Conservation (phyloP, 768 basidiomycete genomes). For the Boletus rex-veris region DNA sequence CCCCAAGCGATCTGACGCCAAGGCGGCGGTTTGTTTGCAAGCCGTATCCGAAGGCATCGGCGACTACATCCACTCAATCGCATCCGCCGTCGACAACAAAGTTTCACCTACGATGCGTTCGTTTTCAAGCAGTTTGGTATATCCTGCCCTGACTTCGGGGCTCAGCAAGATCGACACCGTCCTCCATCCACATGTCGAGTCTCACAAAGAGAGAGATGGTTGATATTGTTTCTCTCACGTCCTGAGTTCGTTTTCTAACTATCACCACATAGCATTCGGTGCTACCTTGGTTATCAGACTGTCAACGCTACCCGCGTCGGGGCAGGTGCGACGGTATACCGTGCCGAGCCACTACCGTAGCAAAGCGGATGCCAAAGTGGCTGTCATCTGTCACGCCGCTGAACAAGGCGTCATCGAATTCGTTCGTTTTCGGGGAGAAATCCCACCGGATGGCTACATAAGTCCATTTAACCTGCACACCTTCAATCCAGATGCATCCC, state of each 20-base stretch:
- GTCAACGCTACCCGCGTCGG: slow-evolving; percentile 28
- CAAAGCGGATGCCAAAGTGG: slow-evolving; percentile 60
- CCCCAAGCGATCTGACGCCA: slow-evolving; percentile 60
- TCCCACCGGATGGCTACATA: slow-evolving; percentile 40
- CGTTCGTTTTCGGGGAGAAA: slow-evolving; percentile 49
- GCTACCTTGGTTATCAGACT: slow-evolving; percentile 47
- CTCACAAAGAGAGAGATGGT: slow-evolving; percentile 51
- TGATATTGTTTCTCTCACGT: slow-evolving; percentile 4
- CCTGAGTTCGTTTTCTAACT: neutral
- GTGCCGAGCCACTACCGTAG: slow-evolving; percentile 50
- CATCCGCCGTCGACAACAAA: slow-evolving; percentile 41
- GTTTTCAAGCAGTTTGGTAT: slow-evolving; percentile 43
- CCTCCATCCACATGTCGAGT: slow-evolving; percentile 40
- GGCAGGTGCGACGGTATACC: slow-evolving; percentile 42
- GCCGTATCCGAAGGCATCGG: slow-evolving; percentile 64
- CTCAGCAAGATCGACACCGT: slow-evolving; percentile 40
- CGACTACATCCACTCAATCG: slow-evolving; percentile 48
- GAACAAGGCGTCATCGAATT: slow-evolving; percentile 58
- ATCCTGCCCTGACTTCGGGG: slow-evolving; percentile 45
- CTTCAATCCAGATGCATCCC: slow-evolving; percentile 26
- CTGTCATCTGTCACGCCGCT: slow-evolving; percentile 50
- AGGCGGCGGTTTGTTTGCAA: slow-evolving; percentile 59
- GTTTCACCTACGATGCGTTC: slow-evolving; percentile 44
- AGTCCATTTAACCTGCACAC: slow-evolving; percentile 32
- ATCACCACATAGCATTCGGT: slow-evolving; percentile 46